phyloP scores from a whole-genome alignment of 192 early-diverging fungal species.

The Podila verticillata region DNA sequence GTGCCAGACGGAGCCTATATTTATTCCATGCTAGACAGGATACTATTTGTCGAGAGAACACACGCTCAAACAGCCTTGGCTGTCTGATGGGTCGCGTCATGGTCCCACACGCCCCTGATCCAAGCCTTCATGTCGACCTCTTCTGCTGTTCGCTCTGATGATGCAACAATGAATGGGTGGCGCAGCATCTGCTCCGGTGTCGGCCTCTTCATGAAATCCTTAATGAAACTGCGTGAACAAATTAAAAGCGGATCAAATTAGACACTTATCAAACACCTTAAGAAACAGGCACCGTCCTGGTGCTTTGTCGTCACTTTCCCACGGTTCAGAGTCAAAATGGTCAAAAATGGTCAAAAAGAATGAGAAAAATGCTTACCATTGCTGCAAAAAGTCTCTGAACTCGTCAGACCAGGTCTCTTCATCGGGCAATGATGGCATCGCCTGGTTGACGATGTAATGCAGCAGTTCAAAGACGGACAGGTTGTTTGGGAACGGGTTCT shows the following conservation, averaged over 20 bases:
- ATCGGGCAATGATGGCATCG: slow-evolving; percentile 79
- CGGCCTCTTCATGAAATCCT: slow-evolving; percentile 75
- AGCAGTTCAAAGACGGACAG: slow-evolving; percentile 92
- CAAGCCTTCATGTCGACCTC: slow-evolving; percentile 74
- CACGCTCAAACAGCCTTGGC: neutral
- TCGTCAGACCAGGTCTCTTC: slow-evolving; percentile 67
- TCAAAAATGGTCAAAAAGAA: slow-evolving; percentile 11
- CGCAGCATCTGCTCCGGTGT: slow-evolving; percentile 73
- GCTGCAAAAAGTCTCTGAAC: slow-evolving; percentile 75
- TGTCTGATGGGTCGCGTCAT: neutral
- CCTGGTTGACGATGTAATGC: slow-evolving; percentile 91
- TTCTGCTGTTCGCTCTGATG: slow-evolving; percentile 54
- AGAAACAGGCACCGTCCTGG: neutral
- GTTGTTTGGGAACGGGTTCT: slow-evolving; percentile 90
- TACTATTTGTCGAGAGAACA: neutral
- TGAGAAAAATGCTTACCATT: slow-evolving; percentile 63
- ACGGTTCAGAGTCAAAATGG: neutral
- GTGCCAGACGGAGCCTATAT: neutral
- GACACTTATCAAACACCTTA: neutral
- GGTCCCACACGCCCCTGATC: slow-evolving; percentile 78
- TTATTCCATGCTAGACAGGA: neutral
- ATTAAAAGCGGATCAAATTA: slow-evolving; percentile 14
- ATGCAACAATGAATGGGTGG: slow-evolving; percentile 75
- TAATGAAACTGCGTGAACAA: slow-evolving; percentile 69
- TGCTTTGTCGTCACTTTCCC: neutral